Evolutionary conservation across 169 alveolate genomes (phyloP), one percentile per base, ranked within the genome.

Genomic region (Eimeria zaria): DNA sequence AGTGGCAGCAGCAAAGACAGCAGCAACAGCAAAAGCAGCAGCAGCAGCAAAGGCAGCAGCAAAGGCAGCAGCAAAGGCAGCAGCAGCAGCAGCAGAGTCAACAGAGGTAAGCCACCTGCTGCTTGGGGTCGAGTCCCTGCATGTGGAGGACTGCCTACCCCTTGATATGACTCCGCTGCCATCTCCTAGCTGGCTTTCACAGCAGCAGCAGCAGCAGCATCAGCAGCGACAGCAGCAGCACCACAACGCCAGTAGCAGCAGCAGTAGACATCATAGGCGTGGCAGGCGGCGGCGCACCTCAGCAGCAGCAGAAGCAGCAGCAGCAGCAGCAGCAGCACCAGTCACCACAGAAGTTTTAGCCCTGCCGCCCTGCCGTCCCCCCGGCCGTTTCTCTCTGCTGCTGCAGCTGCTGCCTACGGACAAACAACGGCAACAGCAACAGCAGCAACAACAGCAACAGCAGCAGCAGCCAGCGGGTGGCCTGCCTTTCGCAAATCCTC

Each of bases 291-390:
- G 9, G 6, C 67, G 44, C 44, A 33, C 44, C 22, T 0, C 69
- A 46, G 62, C 91, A 78, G 89, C 69, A 83, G 91, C 73, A 81
- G 33, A 41, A n/a, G 67, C 89, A 20, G 16, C 46, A 51, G 87
- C 87, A 74, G 39, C 87, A 74, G 89, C 89, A 80, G 76, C 74
- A 53, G 91, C 91, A 30, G 64, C 90, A 81, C 74, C 90, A n/a
- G 48, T n/a, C 6, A 33, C 74, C 4, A 81, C 74, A 58, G 91
- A 83, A 41, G 36, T 83, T 16, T 33, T 83, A 33, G 91, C 91
- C 33, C 27, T 83, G 60, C 76, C 91, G 30, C 91, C 91, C 53
- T 83, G 91, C 91, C 74, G 73, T 36, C 91, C 91, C 60, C 78
- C 91, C 20, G 78, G 91, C 51, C 91, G 91, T 36, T 83, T 83